These are phyloP conservation scores for thale cress (Arabidopsis thaliana) DNA, from an alignment of 345 rosid genomes.

Conservation along the genomic window DNA sequence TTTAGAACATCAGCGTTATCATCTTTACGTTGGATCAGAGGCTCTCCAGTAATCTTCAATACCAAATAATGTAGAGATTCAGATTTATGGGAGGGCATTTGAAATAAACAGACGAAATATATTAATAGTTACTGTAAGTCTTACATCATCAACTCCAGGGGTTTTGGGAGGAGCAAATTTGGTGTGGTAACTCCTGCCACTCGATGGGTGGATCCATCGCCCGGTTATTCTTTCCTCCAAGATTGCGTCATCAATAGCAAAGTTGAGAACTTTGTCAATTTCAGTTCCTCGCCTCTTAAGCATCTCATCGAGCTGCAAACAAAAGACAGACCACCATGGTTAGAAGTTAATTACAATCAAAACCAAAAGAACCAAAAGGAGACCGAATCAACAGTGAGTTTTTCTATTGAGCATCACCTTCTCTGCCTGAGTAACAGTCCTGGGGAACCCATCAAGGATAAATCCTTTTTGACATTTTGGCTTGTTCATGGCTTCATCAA, in stretches of 20 bases:
- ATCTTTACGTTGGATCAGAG: conserved; percentile 87
- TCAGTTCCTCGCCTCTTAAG: conserved; percentile 72
- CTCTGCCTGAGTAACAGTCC: conserved; percentile 88
- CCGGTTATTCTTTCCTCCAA: conserved; percentile 97
- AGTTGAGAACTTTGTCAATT: conserved; percentile 80
- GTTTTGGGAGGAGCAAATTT: conserved; percentile 79
- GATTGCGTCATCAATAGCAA: conserved; percentile 82
- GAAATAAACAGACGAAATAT: neutral
- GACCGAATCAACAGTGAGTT: neutral
- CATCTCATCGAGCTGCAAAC: conserved; percentile 85
- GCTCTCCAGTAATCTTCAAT: conserved; percentile 78
- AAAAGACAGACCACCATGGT: conserved; percentile 24
- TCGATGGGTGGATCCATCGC: conserved; percentile 90
- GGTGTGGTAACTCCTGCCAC: conserved; percentile 90
- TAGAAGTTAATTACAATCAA: neutral
- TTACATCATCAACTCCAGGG: conserved; percentile 81
- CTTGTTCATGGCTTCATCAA: conserved; percentile 91
- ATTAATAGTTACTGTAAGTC: conserved; percentile 28
- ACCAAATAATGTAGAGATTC: conserved; percentile 12
- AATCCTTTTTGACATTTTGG: conserved; percentile 88
- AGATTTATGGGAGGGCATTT: neutral
- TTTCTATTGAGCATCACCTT: conserved; percentile 52
- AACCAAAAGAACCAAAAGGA: neutral
- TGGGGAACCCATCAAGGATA: conserved; percentile 91
- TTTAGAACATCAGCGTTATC: conserved; percentile 79